These are phyloP conservation scores for Leucaena leucocephala DNA, from an alignment of 306 rosid genomes.

Conservation along the genomic window DNA sequence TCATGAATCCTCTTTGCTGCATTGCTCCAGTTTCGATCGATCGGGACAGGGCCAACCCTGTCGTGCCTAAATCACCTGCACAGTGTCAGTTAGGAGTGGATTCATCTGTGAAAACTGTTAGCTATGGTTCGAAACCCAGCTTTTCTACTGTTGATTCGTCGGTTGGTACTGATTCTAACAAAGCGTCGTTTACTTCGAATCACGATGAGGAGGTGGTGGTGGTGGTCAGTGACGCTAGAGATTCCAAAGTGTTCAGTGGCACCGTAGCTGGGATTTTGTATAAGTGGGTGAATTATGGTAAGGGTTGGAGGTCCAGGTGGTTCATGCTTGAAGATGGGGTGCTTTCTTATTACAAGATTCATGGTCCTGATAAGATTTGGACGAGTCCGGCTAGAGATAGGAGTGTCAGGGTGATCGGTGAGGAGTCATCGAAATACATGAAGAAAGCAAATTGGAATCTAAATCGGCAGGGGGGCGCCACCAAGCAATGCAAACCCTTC, in stretches of 20 bases:
- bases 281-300: conserved; percentile 99
- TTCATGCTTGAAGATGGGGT: conserved; percentile 94
- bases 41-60: conserved; percentile 69
- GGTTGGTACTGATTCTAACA: conserved; percentile 55
- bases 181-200: conserved; percentile 42
- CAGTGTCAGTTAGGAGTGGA: conserved; percentile 71
- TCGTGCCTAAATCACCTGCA: conserved; percentile 44
- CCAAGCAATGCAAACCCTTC: conserved; percentile 80
- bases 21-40: conserved; percentile 99
- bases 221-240: conserved; percentile 49
- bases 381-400: conserved; percentile 79
- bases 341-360: conserved; percentile 94
- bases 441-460: conserved; percentile 79
- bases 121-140: conserved; percentile 57
- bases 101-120: conserved; percentile 51
- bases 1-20: conserved; percentile 96
- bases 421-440: conserved; percentile 70
- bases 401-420: conserved; percentile 86
- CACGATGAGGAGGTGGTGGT: conserved; percentile 55
- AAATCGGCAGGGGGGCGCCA: conserved; percentile 47
- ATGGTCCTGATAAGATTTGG: conserved; percentile 95
- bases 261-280: conserved; percentile 87
- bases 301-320: conserved; percentile 98
- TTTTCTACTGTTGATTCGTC: conserved; percentile 69
- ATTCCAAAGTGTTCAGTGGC: conserved; percentile 66